Base-by-base conservation (phyloP, 495 filamentous ascomycete genomes). In the Hyaloscypha hepaticicola region DNA sequence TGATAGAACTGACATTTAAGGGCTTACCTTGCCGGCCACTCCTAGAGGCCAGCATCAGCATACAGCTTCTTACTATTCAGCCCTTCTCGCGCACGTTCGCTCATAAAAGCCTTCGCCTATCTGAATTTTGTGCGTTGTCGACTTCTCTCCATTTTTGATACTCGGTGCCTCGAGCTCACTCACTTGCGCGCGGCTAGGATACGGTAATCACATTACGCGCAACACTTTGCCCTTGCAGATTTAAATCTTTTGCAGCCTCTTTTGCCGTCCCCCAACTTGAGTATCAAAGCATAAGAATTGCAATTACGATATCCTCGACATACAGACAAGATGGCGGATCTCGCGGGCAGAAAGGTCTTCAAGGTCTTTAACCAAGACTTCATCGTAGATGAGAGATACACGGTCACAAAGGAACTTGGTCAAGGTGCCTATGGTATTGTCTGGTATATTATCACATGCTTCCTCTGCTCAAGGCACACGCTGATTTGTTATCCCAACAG, bases 281-380 rank as follows among this genome's bases (percentile, higher is more conserved):
- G 14, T 4, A 58, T 58, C 26, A 0, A 1, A 31, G 11, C 29
- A 28, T 7, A 34, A 48, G 28, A 45, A 52, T 34, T 25, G 29
- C 55, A 49, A 51, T 24, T 25, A 24, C 25, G 29, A 61, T 19
- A 3, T 11, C 45, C 28, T 41, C 55, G 28, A 60, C 45, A 58
- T 34, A 48, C 34, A 26, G 31, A 27, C 57, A 72, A 16, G 29
- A 72, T 72, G 70, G 62, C 70, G 53, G 67, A 70, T 41, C 57
- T 70, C 12, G 57, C 34, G 19, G 69, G 71, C 33, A 66, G 68
- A 64, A 73, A 70, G 61, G 66, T 73, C 21, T 99, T 98, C 85
- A 98, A 98, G 89, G 95, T 98, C 73, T 99, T 99, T 82, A 97
- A 97, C 84, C 95, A 99, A 77, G 95, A 99, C 80, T 99, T 99